Evolutionary conservation across 2,329 filamentous ascomycete species (phyloP), one percentile per base, ranked within the genome.

Genomic region (Aspergillus sp.): DNA sequence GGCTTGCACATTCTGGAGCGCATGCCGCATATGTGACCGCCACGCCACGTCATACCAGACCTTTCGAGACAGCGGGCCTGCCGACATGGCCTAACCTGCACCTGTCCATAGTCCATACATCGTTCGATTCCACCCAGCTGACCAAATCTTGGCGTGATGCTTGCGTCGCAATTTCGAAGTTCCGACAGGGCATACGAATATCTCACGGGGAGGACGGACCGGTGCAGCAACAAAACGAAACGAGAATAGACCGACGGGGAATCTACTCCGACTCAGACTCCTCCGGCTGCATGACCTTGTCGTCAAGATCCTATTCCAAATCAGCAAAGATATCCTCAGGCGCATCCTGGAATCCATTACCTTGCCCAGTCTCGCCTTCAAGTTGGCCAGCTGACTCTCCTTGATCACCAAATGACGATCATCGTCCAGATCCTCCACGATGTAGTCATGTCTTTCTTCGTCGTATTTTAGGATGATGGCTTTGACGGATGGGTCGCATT

Each of bases 401-500:
- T 73, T 73, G 41, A 73, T 68, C 1, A 73, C 69, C 2, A 73
- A 52, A 33, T 67, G 68, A 7, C 67, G 61, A 42, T 72, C 67
- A 50, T 72, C 70, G 42, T 73, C 70, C 6, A 73, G 50, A 39
- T 73, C 70, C 45, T 73, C 70, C 39, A 73, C 68, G 31, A 73
- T 71, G 46, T 71, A 73, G 51, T 73, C 70, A 45, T 72, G 69
- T 38, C 61, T 54, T 42, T 71, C 67, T 49, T 71, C 66, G 47
- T 73, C 70, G 51, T 72, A 72, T 39, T 72, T 73, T 27, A 72
- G 59, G 43, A 73, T 72, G 52, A 73, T 71, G 34, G 70, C 68
- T 54, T 73, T 73, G 52, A 73, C 70, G 33, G 70, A 73, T 3
- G 70, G 70, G 49, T 73, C 70, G 57, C 70, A 73, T 57, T 73